Evolutionary conservation across 179 eudicot species (phyloP).

Genomic region (Silene noctiflora): DNA sequence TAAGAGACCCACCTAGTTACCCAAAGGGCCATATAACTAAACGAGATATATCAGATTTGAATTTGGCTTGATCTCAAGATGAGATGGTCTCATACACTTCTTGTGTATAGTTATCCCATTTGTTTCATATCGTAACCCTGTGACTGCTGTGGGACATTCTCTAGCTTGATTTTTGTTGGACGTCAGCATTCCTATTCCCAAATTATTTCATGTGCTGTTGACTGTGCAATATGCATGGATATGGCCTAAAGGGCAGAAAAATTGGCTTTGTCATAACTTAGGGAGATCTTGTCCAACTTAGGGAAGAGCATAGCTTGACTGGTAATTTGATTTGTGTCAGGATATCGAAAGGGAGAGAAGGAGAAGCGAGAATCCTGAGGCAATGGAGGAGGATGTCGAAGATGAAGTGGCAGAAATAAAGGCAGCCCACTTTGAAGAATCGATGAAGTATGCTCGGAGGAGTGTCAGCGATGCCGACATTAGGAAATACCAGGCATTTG

Average conservation of each 20-base stretch:
- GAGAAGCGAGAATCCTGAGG: conserved; percentile 68
- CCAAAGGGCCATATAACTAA: not conserved
- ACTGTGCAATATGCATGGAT: too few species aligned
- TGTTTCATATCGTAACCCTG: too few species aligned
- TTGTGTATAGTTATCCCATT: too few species aligned
- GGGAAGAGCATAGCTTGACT: not conserved
- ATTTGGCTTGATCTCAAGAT: not conserved
- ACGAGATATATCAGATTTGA: not conserved
- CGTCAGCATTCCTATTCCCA: too few species aligned
- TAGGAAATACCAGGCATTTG: conserved; percentile 82
- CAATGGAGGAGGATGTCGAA: conserved; percentile 85
- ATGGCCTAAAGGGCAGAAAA: too few species aligned
- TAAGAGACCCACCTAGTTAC: not conserved
- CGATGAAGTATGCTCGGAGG: conserved; percentile 82
- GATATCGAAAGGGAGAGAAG: conserved; percentile 71
- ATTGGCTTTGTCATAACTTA: too few species aligned
- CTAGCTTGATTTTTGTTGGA: too few species aligned
- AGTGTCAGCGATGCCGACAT: conserved; percentile 90
- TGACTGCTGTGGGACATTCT: too few species aligned
- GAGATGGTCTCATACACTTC: too few species aligned
- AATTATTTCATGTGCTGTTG: too few species aligned
- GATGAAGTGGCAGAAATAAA: conserved; percentile 78
- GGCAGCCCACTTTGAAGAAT: conserved; percentile 80
- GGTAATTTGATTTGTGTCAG: conserved; percentile 30
- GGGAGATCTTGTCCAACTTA: not conserved